These are phyloP conservation scores for Pichia sp. DNA, from an alignment of 1,139 yeast genomes.

Conservation along the genomic window DNA sequence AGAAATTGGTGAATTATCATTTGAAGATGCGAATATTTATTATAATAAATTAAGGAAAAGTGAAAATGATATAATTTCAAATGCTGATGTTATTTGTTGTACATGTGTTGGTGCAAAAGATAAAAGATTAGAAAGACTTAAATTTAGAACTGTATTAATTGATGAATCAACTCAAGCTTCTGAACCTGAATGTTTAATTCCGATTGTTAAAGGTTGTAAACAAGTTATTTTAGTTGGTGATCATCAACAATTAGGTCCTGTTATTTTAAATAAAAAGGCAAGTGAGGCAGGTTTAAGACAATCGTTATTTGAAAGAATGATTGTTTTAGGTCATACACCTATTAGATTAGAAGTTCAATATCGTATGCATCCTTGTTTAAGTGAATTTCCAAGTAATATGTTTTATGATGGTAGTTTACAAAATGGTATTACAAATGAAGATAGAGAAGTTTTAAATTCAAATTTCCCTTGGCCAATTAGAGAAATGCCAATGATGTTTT, in stretches of 20 bases:
- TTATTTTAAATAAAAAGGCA: constrained; percentile 71
- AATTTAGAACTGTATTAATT: constrained; percentile 72
- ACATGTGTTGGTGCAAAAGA: constrained; percentile 95
- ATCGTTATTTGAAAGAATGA: constrained; percentile 79
- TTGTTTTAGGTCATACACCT: constrained; percentile 80
- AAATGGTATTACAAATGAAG: constrained; percentile 79
- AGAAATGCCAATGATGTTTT: constrained; percentile 87
- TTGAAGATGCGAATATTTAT: constrained; percentile 44
- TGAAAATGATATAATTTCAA: constrained; percentile 46
- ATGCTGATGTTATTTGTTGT: constrained; percentile 80
- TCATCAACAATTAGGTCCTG: constrained; percentile 93
- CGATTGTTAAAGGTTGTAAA: constrained; percentile 82
- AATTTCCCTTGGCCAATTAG: constrained; percentile 87
- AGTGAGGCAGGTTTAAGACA: constrained; percentile 82
- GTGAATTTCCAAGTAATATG: constrained; percentile 88
- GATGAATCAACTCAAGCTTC: constrained; percentile 95
- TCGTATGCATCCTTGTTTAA: constrained; percentile 87
- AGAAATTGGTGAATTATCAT: constrained; percentile 66
- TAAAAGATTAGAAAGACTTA: constrained; percentile 43
- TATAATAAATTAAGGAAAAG: constrained; percentile 37
- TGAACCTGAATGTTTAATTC: constrained; percentile 87
- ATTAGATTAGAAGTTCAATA: constrained; percentile 86
- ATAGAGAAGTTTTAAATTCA: constrained; percentile 50
- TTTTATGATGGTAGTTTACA: constrained; percentile 90
- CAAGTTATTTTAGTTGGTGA: constrained; percentile 91